Base-by-base conservation (phyloP, 148 eudicot species). In the Agrostemma githago region DNA sequence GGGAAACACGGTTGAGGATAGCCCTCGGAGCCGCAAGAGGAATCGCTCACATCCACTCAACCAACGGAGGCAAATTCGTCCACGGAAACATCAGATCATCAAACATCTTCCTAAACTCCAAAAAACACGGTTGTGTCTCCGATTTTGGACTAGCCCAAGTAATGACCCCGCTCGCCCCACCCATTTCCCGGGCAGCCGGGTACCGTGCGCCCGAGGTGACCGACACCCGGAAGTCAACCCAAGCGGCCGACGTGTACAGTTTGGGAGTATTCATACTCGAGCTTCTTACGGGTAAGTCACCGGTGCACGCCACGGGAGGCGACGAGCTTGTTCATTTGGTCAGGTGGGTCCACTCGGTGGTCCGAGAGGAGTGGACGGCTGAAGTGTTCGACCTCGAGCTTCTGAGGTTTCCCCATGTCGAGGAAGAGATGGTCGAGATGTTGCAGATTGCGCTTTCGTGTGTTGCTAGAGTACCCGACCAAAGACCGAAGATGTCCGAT, bases 391-490 rank as follows among this genome's bases (percentile, higher is more conserved):
- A 92, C 51, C 73, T 89, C 4, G 97, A 92, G 78, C 83, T 92
- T 20, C 66, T 92, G 83, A 89, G 86, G 85, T 84, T 77, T 72
- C 84, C 90, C 8, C 86, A 89, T 39, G 87, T 88, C 17, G 97
- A 92, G 78, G 97, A 92, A 74, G 95, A 92, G 78, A 82, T 89
- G 88, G 95, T 92, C 42, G 95, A 89, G 85, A 78, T 92, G 92
- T 72, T 92, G 74, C 97, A 88, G 82, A 85, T 92, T 21, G 97
- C 89, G 1, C 74, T 92, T 84, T 72, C 85, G 4, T 92, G 97
- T 82, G 94, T 85, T 7, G 89, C 79, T 1, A 84, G 95, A 76
- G 71, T 78, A 48, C 82, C 95, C 1, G 97, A 88, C 44, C 94
- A 88, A 77, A 77, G 97, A 76, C 95, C 97, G 4, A 88, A 80